Percentiles rank a stretch among this genome's conserved stretches.
Conservation (phyloP, 2,329 filamentous ascomycete genomes). For the Colletotrichum sp. region DNA sequence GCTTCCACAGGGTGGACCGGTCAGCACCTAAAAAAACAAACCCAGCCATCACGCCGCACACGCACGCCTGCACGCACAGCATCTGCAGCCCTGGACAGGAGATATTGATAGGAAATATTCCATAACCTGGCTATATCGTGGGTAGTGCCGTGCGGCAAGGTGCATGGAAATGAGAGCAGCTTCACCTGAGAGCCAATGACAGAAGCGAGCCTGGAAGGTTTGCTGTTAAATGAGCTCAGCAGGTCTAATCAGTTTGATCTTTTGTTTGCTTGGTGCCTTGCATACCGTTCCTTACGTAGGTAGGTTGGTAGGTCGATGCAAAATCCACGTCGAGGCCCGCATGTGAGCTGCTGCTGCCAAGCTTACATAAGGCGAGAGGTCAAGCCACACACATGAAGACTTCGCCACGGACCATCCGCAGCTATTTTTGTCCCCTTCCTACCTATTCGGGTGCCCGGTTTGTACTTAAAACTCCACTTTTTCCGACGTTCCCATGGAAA, state of each 20-base stretch:
- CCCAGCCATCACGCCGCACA: background rate
- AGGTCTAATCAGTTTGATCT: background rate
- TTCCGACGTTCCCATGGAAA: background rate
- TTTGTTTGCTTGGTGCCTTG: background rate
- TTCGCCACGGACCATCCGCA: background rate
- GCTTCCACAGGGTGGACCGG: conserved; percentile 9
- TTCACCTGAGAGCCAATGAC: background rate
- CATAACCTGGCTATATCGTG: background rate
- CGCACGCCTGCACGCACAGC: background rate
- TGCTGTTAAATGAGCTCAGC: background rate
- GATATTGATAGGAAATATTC: background rate
- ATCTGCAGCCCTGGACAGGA: background rate
- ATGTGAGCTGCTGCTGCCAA: background rate
- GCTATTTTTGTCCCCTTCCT: background rate
- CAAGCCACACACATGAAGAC: background rate
- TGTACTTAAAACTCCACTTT: background rate
- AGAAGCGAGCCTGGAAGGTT: background rate
- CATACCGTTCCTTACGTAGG: background rate
- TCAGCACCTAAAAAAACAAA: conserved; percentile 8
- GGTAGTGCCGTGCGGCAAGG: background rate
- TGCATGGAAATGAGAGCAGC: background rate
- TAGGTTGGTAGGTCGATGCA: no score
- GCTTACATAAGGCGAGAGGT: background rate
- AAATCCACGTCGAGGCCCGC: background rate
- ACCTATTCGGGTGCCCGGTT: background rate